Conservation (phyloP, 2,329 filamentous ascomycete species). For the Magnaporthiopsis poae region DNA sequence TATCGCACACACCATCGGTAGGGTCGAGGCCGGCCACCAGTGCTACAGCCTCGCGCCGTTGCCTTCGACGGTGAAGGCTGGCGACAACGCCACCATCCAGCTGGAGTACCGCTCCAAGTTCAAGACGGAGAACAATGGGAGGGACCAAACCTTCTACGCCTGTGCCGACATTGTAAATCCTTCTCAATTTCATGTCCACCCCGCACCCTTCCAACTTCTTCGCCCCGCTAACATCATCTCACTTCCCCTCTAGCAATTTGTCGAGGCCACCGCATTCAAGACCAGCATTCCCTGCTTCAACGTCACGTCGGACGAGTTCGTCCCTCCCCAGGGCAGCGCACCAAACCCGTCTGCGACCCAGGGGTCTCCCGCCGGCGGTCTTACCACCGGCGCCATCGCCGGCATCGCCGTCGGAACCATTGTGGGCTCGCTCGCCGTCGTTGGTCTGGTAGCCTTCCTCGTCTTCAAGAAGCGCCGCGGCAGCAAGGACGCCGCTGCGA, state of each 20-base stretch:
- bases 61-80: slow-evolving; percentile 18
- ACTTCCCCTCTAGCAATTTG: slow-evolving; percentile 14
- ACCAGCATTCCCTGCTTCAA: slow-evolving; percentile 28
- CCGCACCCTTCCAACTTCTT: background rate
- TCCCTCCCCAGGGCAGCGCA: slow-evolving; percentile 14
- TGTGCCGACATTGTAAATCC: slow-evolving; percentile 29
- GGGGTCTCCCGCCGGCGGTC: slow-evolving; percentile 16
- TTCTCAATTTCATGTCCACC: too few relatives aligned
- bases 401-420: slow-evolving; percentile 28
- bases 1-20: slow-evolving; percentile 19
- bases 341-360: slow-evolving; percentile 12
- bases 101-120: slow-evolving; percentile 26
- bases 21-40: slow-evolving; percentile 26
- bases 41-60: slow-evolving; percentile 25
- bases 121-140: slow-evolving; percentile 18
- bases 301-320: slow-evolving; percentile 24
- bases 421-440: slow-evolving; percentile 18
- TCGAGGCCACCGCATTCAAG: slow-evolving; percentile 21
- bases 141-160: slow-evolving; percentile 26
- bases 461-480: slow-evolving; percentile 14
- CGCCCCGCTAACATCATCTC: background rate
- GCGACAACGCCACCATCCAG: slow-evolving; percentile 27
- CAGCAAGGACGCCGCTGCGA: background rate
- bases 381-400: slow-evolving; percentile 25
- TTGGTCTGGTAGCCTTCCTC: slow-evolving; percentile 20